Evolutionary conservation across 495 filamentous ascomycete species (phyloP), one percentile per base, ranked within the genome.

Genomic region (Penicillium desertorum): DNA sequence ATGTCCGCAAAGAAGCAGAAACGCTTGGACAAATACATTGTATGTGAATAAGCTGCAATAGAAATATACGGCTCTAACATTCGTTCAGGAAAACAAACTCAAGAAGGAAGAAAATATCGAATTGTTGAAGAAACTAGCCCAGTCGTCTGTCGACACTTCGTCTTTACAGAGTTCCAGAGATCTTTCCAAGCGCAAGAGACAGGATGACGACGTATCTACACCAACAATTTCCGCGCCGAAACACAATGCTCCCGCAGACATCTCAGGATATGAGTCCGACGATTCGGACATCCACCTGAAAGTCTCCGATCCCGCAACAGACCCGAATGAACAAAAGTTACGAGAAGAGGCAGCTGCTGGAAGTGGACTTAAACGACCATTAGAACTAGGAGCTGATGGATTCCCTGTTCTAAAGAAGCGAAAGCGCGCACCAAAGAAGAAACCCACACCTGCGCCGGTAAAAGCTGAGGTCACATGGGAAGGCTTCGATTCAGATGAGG

Each of bases 21-120:
- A 75, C 81, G 94, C 39, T 76, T 99, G 34, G 91, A 97, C 57
- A 97, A 97, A 67, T 99, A 99, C 67, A 96, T 99, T 78, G 85
- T 87, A 68, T 16, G 79, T 71, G 39, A 25, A 43, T 17, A 7
- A 16, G 9, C n/a, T 19, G 9, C 17, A 16, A 37, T 22, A 19
- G 11, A 49, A 14, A 3, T 12, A 39, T 7, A 12, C 46, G 54
- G 17, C 29, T 61, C 65, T 75, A 55, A 76, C 61, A 32, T 8
- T 8, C 19, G 29, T 16, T 11, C 63, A 87, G 85, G 93, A 97
- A 65, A 94, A 79, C 49, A 98, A 98, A 79, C 76, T 98, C 7
- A 88, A 82, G 67, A 98, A 97, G 70, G 94, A 98, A 67, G 94
- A 98, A 65, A 96, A 91, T 67, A 74, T 88, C 9, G 88, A 86